phyloP scores from a whole-genome alignment of 2,329 filamentous ascomycete genomes.

The Trichophyton benhamiae region DNA sequence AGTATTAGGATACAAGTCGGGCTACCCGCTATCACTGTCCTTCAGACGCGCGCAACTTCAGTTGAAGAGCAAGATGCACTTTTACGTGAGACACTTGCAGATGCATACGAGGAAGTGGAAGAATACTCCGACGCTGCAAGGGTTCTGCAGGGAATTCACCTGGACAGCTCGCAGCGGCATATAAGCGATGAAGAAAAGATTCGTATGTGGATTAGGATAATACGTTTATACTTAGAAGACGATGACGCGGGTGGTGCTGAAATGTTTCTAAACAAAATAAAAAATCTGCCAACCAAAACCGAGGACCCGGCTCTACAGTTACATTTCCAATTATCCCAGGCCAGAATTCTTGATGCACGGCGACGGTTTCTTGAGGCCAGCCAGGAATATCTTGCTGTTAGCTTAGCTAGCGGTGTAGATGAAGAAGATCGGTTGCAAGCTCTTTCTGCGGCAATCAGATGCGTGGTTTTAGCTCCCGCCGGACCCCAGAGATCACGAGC shows the following conservation, averaged over 20 bases:
- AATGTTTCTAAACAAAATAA: conserved; percentile 84
- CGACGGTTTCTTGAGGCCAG: conserved; percentile 80
- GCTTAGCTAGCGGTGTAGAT: conserved; percentile 62
- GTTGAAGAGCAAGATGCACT: conserved; percentile 72
- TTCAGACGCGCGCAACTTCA: conserved; percentile 55
- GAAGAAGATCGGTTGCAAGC: conserved; percentile 78
- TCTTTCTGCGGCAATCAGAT: conserved; percentile 76
- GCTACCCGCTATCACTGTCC: conserved; percentile 54
- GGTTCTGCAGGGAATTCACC: conserved; percentile 66
- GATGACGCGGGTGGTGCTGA: conserved; percentile 81
- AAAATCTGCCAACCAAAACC: conserved; percentile 63
- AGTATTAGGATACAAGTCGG: conserved; percentile 65
- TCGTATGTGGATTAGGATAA: conserved; percentile 81
- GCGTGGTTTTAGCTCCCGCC: conserved; percentile 81
- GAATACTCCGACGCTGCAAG: conserved; percentile 70
- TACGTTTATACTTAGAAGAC: conserved; percentile 84
- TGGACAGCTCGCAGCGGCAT: conserved; percentile 78
- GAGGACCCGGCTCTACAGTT: conserved; percentile 61
- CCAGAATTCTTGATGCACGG: conserved; percentile 83
- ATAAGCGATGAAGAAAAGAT: conserved; percentile 74
- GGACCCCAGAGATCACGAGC: conserved; percentile 71
- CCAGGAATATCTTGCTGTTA: conserved; percentile 77
- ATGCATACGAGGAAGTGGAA: conserved; percentile 69
- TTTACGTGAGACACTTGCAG: conserved; percentile 69
- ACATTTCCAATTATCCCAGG: conserved; percentile 82